Evolutionary conservation across 2,329 filamentous ascomycete genomes (phyloP), one percentile per base, ranked within the genome.

Genomic region (Lecanicillium sp.): DNA sequence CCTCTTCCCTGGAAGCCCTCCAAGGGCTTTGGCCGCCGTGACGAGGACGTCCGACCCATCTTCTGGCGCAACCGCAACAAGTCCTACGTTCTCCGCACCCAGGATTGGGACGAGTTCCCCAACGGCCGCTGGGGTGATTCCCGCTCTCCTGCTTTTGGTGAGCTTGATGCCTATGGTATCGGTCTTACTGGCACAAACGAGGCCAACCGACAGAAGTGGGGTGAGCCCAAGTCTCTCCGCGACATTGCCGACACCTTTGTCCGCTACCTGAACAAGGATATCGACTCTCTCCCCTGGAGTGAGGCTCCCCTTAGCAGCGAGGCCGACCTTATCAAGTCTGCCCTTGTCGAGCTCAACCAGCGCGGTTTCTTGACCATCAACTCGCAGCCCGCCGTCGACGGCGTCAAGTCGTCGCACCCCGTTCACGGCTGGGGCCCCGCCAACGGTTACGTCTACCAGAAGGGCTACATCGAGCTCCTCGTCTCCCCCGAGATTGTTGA

Each of bases 61-160:
- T 98, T 98, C 77, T 98, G 93, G 93, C 84, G 91, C 58, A 96
- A 97, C 70, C 83, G 93, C 50, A 93, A 95, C 69, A 90, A 93
- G 62, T 95, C 90, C 4, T 98, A 98, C 60, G 84, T 98, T 48
- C 83, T 89, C 48, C 88, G 93, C 48, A 98, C 93, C 1, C 90
- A 96, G 64, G 91, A 96, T 58, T 98, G 93, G 93, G 93, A 98
- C 60, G 93, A 98, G 66, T 98, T 96, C 60, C 93, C 93, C 48
- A 98, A 98, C 73, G 93, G 93, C 39, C 86, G 93, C 67, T 98
- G 93, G 93, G 94, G 93, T 68, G 93, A 98, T 67, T 91, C 90
- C 44, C 81, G 93, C 55, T 97, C 91, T 50, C 93, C 93, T 52
- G 93, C 93, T 43, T 98, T 96, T 61, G 93, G 93, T 60, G 90